phyloP scores from a whole-genome alignment of 2,329 filamentous ascomycete species.

The Fonsecaea erecta region DNA sequence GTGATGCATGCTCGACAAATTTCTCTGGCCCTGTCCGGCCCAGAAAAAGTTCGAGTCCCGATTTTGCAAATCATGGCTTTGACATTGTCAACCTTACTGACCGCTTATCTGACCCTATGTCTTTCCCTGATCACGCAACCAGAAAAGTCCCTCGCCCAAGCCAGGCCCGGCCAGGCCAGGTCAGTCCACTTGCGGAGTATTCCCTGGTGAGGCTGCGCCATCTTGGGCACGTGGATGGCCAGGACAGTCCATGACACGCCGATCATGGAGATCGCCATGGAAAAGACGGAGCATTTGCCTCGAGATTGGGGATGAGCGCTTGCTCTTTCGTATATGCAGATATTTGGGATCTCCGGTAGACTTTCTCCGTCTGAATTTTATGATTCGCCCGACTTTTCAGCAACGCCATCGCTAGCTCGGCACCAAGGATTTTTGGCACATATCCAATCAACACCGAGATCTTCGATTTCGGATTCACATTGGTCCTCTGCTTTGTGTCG shows the following conservation, averaged over 20 bases:
- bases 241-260: neutral
- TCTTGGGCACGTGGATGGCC: conserved; percentile 2
- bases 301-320: neutral
- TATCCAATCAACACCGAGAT: conserved; percentile 18
- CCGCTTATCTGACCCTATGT: neutral
- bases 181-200: neutral
- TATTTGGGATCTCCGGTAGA: conserved; percentile 7
- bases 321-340: neutral
- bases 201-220: neutral
- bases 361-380: conserved; percentile 19
- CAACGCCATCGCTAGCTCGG: conserved; percentile 5
- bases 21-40: neutral
- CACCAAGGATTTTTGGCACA: conserved; percentile 1
- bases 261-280: neutral
- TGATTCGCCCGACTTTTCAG: conserved; percentile 22
- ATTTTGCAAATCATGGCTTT: conserved; percentile 15
- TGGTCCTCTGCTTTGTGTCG: conserved; percentile 15
- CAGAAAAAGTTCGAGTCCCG: neutral
- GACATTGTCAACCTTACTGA: neutral
- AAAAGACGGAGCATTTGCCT: conserved; percentile 4
- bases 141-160: neutral
- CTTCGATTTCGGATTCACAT: conserved; percentile 15
- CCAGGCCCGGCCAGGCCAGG: neutral
- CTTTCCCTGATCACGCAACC: neutral
- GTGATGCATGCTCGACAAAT: neutral